Evolutionary conservation across 1,139 yeast species (phyloP).

Genomic region (Lodderomyces parapsilosis): DNA sequence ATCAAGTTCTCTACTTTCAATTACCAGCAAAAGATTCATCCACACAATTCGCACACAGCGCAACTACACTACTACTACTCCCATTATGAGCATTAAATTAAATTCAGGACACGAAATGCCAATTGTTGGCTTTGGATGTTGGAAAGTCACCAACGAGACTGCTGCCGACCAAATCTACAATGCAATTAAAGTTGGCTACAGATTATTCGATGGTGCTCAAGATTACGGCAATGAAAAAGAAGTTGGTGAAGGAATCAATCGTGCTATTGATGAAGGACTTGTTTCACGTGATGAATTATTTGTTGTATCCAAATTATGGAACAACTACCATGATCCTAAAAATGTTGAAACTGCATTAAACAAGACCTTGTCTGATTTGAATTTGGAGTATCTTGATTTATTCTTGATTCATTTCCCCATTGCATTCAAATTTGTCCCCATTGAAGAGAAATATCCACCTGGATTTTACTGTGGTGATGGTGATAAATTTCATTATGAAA

Average conservation of each 20-base stretch:
- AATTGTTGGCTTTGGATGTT: conserved; percentile 63
- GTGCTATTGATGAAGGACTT: conserved; percentile 64
- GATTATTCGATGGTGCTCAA: conserved; percentile 74
- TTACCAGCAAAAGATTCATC: not conserved
- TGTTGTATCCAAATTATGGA: conserved; percentile 81
- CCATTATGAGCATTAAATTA: conserved; percentile 38
- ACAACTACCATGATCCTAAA: conserved; percentile 67
- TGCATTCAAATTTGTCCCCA: conserved; percentile 69
- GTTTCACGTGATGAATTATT: conserved; percentile 72
- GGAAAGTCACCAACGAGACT: conserved; percentile 60
- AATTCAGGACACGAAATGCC: conserved; percentile 65
- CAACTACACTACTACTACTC: not conserved
- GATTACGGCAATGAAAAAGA: conserved; percentile 78
- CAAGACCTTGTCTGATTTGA: conserved; percentile 62
- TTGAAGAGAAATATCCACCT: conserved; percentile 75
- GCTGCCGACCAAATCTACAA: conserved; percentile 62
- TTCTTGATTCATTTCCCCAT: conserved; percentile 82
- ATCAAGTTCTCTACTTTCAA: not conserved
- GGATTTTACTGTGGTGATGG: conserved; percentile 67
- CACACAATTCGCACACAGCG: not conserved
- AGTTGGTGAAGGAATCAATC: conserved; percentile 66
- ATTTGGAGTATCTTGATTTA: conserved; percentile 68
- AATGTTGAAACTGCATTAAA: conserved; percentile 57
- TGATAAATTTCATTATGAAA: conserved; percentile 55
- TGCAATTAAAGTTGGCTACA: conserved; percentile 70